Evolutionary conservation across 257 asterid species (phyloP).

Genomic region (Lycium ferocissimum): DNA sequence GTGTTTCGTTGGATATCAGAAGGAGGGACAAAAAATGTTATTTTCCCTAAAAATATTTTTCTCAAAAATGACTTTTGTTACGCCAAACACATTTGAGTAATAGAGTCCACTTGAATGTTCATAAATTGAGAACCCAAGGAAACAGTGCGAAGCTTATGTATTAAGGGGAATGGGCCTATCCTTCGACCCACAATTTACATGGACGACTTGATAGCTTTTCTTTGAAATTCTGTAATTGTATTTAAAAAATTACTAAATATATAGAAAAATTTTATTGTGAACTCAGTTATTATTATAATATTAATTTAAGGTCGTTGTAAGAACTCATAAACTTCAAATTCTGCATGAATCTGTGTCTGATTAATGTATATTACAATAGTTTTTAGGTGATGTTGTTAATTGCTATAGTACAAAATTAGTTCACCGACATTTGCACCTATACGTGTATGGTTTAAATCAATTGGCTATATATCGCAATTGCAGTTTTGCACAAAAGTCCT

Average conservation of each 20-base stretch:
- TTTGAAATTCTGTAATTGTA: too few relatives aligned
- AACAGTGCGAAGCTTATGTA: background rate
- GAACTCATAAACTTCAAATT: background rate
- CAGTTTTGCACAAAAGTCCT: background rate
- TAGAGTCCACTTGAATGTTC: background rate
- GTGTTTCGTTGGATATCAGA: background rate
- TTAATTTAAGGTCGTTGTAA: background rate
- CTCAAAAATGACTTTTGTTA: background rate
- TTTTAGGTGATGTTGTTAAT: constrained; percentile 22
- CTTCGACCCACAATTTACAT: too few relatives aligned
- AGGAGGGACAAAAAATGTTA: too few relatives aligned
- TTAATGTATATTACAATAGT: background rate
- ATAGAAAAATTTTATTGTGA: too few relatives aligned
- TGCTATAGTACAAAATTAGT: constrained; percentile 1
- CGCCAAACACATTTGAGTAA: background rate
- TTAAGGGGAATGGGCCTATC: too few relatives aligned
- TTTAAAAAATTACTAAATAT: too few relatives aligned
- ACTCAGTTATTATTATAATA: too few relatives aligned
- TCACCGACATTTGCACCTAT: background rate
- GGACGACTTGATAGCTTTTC: too few relatives aligned
- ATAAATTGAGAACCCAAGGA: background rate
- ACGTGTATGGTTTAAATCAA: constrained; percentile 6
- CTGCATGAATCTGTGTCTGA: background rate
- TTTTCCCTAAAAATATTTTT: too few relatives aligned
- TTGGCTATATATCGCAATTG: background rate